A percentile compares a stretch with the other conserved stretches of the same genome.
Evolutionary conservation across 1,284 basidiomycete genomes (phyloP).

Genomic region (Cerioporus squamosus): DNA sequence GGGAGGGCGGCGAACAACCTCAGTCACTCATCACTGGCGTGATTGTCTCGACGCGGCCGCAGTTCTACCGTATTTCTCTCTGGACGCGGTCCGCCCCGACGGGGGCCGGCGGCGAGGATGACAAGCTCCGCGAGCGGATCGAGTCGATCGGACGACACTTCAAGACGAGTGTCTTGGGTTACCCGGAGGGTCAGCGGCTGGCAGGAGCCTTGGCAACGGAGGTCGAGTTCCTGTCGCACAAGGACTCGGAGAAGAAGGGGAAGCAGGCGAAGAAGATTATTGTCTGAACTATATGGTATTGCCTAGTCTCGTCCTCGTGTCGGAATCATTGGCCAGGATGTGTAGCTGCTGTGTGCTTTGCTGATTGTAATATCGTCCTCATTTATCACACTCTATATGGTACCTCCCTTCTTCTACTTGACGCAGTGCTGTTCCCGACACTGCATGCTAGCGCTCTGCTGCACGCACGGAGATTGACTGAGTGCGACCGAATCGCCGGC

Average conservation of each 20-base stretch:
- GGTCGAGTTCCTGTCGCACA: constrained; percentile 93
- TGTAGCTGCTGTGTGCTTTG: constrained; percentile 22
- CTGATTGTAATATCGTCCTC: constrained; percentile 22
- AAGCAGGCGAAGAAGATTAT: constrained; percentile 82
- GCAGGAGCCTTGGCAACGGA: constrained; percentile 87
- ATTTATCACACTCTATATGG: constrained; percentile 30
- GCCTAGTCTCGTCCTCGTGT: constrained; percentile 6
- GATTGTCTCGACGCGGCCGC: constrained; percentile 91
- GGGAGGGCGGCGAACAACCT: constrained; percentile 51
- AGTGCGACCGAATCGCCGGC: background rate
- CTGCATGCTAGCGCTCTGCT: background rate
- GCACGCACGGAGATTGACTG: background rate
- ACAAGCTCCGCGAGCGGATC: constrained; percentile 55
- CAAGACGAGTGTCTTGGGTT: constrained; percentile 90
- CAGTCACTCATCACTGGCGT: constrained; percentile 91
- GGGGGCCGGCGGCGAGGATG: constrained; percentile 40
- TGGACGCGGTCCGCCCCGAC: constrained; percentile 90
- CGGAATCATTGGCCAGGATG: constrained; percentile 11
- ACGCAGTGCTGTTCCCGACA: background rate
- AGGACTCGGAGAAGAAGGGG: constrained; percentile 95
- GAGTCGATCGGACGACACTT: constrained; percentile 81
- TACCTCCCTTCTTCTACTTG: background rate
- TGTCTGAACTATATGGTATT: constrained; percentile 47
- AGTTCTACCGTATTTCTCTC: constrained; percentile 96
- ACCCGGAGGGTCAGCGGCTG: constrained; percentile 73